These are phyloP conservation scores for Didymella lethalis DNA, from an alignment of 2,329 filamentous ascomycete species.

Conservation along the genomic window DNA sequence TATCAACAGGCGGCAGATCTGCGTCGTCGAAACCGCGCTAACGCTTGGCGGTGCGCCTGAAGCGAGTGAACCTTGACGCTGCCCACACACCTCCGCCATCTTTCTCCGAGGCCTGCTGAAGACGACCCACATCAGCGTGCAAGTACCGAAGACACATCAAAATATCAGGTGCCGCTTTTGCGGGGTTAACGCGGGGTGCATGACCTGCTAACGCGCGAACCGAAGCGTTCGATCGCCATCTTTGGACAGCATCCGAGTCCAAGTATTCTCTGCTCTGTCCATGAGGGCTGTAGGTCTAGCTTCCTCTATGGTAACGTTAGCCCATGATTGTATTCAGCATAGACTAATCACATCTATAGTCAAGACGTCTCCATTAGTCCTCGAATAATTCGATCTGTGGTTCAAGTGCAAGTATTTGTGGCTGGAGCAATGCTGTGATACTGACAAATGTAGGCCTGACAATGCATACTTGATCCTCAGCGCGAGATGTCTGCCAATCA, in stretches of 20 bases:
- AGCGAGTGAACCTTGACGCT: slow-evolving; percentile 2
- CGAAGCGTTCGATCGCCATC: neutral
- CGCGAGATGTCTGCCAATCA: too few relatives aligned
- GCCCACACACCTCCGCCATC: neutral
- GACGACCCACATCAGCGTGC: neutral
- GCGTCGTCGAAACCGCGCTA: neutral
- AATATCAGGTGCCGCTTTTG: slow-evolving; percentile 3
- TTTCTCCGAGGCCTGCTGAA: slow-evolving; percentile 1
- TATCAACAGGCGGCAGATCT: neutral
- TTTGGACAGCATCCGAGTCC: neutral
- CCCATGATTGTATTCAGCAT: too few relatives aligned
- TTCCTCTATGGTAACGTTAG: too few relatives aligned
- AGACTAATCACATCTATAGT: too few relatives aligned
- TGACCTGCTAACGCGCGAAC: neutral
- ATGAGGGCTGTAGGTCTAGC: too few relatives aligned
- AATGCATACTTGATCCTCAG: neutral
- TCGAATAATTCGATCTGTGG: neutral
- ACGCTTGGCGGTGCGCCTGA: neutral
- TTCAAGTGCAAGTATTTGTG: neutral
- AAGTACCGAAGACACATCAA: too few relatives aligned
- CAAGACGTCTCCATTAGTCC: too few relatives aligned
- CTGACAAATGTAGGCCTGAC: neutral
- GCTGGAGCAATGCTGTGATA: neutral
- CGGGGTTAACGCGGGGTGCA: neutral
- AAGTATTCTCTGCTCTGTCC: neutral